Conservation (phyloP, 73 alveolate species). For the Symbiodinium natans region DNA sequence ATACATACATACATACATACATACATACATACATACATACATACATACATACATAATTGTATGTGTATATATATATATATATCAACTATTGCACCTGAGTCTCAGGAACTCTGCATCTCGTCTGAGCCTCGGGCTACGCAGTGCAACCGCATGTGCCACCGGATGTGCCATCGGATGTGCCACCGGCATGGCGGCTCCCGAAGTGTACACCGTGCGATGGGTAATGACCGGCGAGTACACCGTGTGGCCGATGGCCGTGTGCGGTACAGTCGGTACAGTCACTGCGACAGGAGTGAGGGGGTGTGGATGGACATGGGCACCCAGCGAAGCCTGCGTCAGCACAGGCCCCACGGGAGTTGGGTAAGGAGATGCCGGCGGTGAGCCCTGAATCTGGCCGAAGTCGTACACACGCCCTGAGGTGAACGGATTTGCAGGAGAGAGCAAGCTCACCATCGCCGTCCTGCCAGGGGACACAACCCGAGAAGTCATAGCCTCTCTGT, state of each 20-base stretch:
- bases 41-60: no score
- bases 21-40: no score
- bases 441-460: conserved; percentile 3
- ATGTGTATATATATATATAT: no score
- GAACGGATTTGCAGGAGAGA: neutral
- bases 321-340: neutral
- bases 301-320: neutral
- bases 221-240: neutral
- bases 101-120: no score
- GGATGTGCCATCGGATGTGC: no score
- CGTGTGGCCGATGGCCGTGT: neutral
- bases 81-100: no score
- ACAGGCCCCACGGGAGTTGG: neutral
- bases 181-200: neutral
- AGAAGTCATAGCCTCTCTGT: no score
- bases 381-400: neutral
- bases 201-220: neutral
- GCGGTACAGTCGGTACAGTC: neutral
- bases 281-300: neutral
- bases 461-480: neutral
- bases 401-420: neutral
- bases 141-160: neutral
- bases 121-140: neutral
- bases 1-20: no score
- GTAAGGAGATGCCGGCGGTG: neutral